Evolutionary conservation across 345 rosid genomes (phyloP), one percentile per base, ranked within the genome.

Genomic region (Citrus hindsii): DNA sequence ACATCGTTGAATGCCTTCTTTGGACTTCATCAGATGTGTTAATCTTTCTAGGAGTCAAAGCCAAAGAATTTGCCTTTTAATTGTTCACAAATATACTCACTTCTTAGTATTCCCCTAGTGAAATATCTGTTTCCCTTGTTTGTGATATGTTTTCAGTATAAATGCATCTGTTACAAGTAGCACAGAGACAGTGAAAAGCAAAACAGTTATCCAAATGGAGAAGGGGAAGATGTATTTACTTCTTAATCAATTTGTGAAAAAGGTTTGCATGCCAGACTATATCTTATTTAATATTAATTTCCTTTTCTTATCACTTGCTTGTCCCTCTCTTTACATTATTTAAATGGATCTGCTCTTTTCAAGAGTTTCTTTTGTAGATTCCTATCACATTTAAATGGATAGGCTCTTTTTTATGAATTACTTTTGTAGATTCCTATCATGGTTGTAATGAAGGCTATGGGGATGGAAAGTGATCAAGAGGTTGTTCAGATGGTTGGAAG

Each of bases 401-500:
- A 7, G 56, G 18, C 21, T 46, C 0, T 69, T 62, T 62, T 4
- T 35, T 19, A 16, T 10, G 13, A 42, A 22, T 42, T 79, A 6
- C 79, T 69, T 81, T 38, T 9, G 69, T 74, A 90, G 93, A 84
- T 95, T 84, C 99, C 99, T 71, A 90, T 95, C 56, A 88, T 95
- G 93, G 87, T 89, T 73, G 97, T 90, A 78, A 85, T 95, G 79
- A 93, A 91, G 84, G 98, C 97, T 70, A 93, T 95, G 99, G 97
- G 99, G 77, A 93, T 93, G 98, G 94, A 95, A 84, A 89, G 96
- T 74, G 99, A 93, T 78, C 96, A 92, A 89, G 99, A 95, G 87
- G 93, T 93, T 38, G 96, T 92, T 74, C 96, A 92, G 80, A 92
- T 95, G 98, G 83, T 95, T 35, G 97, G 99, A 79, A 91, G 99